Percentiles rank a stretch among this genome's conserved stretches.
phyloP scores from a whole-genome alignment of 352 stramenopile species.

The Phytopythium aichiense region DNA sequence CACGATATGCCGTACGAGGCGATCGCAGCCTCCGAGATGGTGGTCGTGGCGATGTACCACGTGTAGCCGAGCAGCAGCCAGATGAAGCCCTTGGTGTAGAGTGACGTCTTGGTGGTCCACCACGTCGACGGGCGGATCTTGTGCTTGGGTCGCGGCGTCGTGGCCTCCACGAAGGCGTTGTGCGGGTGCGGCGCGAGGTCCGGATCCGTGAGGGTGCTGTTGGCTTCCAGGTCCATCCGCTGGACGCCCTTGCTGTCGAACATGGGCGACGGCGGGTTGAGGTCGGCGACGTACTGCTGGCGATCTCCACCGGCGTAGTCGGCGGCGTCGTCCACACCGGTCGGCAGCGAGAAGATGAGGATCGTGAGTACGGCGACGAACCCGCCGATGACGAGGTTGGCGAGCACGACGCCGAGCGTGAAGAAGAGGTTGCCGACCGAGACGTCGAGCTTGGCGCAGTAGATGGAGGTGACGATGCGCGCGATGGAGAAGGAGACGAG shows the following conservation, averaged over 20 bases:
- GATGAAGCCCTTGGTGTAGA: slow-evolving; percentile 62
- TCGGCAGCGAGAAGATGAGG: slow-evolving; percentile 57
- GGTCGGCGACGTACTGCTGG: slow-evolving; percentile 24
- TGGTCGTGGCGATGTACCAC: slow-evolving; percentile 55
- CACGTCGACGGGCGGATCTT: slow-evolving; percentile 10
- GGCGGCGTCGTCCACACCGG: slow-evolving; percentile 20
- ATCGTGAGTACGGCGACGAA: slow-evolving; percentile 45
- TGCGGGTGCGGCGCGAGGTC: slow-evolving; percentile 43
- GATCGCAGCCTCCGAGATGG: slow-evolving; percentile 36
- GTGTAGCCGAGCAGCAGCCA: slow-evolving; percentile 57
- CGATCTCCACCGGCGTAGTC: not conserved
- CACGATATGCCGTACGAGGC: slow-evolving; percentile 44
- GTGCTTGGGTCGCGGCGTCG: not conserved
- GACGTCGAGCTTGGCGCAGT: slow-evolving; percentile 52
- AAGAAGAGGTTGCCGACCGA: slow-evolving; percentile 51
- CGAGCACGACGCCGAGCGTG: slow-evolving; percentile 45
- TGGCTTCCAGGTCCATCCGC: slow-evolving; percentile 20
- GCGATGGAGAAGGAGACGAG: slow-evolving; percentile 66
- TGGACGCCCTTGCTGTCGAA: slow-evolving; percentile 11
- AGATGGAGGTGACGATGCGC: slow-evolving; percentile 53
- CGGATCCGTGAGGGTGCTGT: slow-evolving; percentile 7
- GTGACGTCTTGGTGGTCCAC: slow-evolving; percentile 24
- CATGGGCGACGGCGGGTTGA: slow-evolving; percentile 12
- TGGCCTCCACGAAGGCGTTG: slow-evolving; percentile 48
- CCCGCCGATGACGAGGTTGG: slow-evolving; percentile 47